Base-by-base conservation (phyloP, 768 basidiomycete genomes). In the Suillus americanus region DNA sequence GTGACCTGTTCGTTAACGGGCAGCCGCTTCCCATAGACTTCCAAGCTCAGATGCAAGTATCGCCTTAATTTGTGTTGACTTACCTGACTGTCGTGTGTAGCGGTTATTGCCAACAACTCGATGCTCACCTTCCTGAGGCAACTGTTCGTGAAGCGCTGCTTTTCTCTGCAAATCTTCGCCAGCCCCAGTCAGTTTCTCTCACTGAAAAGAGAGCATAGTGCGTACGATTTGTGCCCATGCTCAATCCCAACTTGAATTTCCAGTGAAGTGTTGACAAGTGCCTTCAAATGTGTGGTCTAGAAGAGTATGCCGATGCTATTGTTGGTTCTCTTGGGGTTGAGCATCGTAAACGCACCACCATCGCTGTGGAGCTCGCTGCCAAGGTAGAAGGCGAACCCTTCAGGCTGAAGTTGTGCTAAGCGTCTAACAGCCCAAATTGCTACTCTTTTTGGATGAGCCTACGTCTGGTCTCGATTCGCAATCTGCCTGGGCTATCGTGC, bases 101-200 rank as follows among this genome's bases (percentile, higher is more conserved):
- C 56, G 92, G 90, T 0, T 94, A 92, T 70, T 89, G 88, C 65
- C 91, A 94, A 71, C 93, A 95, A 73, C 85, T 85, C 79, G 90
- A 92, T 69, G 88, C 88, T 0, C 93, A 94, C 76, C 81, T 89
- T 25, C 83, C 85, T 28, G 86, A 86, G 5, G 78, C 86, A 8
- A 93, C 90, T 18, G 90, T 94, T 14, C 83, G 89, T 45, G 91
- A 94, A 69, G 90, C 91, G 1, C 77, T 94, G 9, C 77, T 84
- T 51, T 88, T 91, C 76, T 92, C 90, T 18, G 91, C 91, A 3
- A 84, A 83, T 62, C 78, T 93, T 33, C 87, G 92, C 38, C 91
- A 93, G 73, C 90, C 89, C 0, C 75, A 80, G 2, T 78, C 81
- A 0, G 87, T 91, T 3, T 78, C 89, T 3, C 69, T 82, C 20